Evolutionary conservation across 2,329 filamentous ascomycete species (phyloP), one percentile per base, ranked within the genome.

Genomic region (Talaromyces albobiverticillius): DNA sequence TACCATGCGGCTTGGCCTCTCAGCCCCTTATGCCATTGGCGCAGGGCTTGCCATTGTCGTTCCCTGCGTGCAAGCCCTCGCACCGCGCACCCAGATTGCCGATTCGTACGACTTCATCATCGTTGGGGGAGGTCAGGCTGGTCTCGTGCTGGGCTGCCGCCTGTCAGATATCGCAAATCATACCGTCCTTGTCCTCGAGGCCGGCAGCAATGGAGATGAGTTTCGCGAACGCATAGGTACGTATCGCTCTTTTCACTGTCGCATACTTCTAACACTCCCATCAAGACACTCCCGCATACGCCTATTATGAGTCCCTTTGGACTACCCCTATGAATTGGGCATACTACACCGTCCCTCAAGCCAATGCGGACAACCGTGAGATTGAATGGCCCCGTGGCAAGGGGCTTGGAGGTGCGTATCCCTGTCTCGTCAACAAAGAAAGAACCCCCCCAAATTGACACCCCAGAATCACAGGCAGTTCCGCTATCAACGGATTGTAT

Each of bases 41-140:
- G 57, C 51, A 42, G 56, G 52, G 45, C 51, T 64, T 26, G 61
- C 57, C 18, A 16, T 60, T 23, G 57, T 60, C 31, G 49, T 57
- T 34, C 57, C 61, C 20, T 25, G 61, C 2, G 60, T 54, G 8
- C 57, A 58, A 41, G 64, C 64, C 8, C 57, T 66, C 29, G 57
- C 61, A 5, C 61, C 64, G 52, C 55, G 64, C 55, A 61, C 64
- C 36, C 42, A 65, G 55, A 64, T 69, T 42, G 52, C 54, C 2
- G 62, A 67, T 40, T 58, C 63, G 3, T 67, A 67, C 29, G 65
- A 67, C 47, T 67, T 67, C 55, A 59, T 82, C 36, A 62, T 83
- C 53, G 65, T 82, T 20, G 81, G 81, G 29, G 81, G 81, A 32
- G 81, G 80, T 6, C 82, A 79, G 6, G 78, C 79, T 13, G 81